Evolutionary conservation across 176 grass and related monocot genomes (phyloP).

Genomic region (Canna indica): DNA sequence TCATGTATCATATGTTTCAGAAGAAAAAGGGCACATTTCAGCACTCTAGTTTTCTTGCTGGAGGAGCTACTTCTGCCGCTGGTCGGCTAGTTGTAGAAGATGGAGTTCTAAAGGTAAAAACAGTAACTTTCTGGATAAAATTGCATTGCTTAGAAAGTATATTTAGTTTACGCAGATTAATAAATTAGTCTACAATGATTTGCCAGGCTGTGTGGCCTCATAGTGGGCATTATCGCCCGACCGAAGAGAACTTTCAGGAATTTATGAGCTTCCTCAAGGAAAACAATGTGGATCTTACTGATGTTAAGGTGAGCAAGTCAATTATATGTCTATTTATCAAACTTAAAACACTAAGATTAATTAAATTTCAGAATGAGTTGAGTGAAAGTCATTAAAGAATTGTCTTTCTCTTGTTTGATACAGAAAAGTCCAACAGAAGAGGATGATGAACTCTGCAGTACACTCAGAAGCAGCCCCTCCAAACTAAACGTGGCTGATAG

Average conservation of each 20-base stretch:
- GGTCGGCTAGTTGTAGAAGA: conserved; percentile 60
- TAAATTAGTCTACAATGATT: neutral
- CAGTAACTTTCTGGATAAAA: neutral
- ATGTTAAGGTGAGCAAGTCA: conserved; percentile 51
- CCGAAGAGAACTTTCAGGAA: conserved; percentile 73
- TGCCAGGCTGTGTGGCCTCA: conserved; percentile 90
- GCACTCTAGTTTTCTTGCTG: conserved; percentile 97
- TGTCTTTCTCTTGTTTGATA: conserved; percentile 23
- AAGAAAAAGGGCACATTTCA: conserved; percentile 91
- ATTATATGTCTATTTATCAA: neutral
- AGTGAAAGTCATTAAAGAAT: no score
- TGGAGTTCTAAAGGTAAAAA: conserved; percentile 52
- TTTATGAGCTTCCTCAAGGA: conserved; percentile 75
- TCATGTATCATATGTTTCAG: conserved; percentile 36
- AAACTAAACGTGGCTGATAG: conserved; percentile 22
- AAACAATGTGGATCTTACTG: conserved; percentile 57
- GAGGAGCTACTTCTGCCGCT: conserved; percentile 90
- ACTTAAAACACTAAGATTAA: neutral
- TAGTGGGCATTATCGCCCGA: conserved; percentile 82
- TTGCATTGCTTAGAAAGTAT: neutral
- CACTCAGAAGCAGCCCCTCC: conserved; percentile 20
- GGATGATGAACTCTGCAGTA: conserved; percentile 38
- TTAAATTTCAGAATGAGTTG: neutral
- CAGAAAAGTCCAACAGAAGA: conserved; percentile 65
- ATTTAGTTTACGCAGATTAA: neutral